phyloP scores from a whole-genome alignment of 129 eudicot genomes.

The Flaveria linearis region DNA sequence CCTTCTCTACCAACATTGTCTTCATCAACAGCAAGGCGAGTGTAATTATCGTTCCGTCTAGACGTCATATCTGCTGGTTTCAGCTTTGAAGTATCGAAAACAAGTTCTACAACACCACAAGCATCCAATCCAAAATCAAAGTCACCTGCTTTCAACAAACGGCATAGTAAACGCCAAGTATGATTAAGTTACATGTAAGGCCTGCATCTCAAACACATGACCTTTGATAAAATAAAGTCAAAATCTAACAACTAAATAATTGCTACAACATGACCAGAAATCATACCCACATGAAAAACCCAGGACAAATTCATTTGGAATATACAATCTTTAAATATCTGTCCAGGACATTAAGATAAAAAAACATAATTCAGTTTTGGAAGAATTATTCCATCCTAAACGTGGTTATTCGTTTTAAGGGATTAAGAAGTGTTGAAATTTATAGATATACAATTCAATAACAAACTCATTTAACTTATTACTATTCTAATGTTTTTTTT shows the following conservation, averaged over 20 bases:
- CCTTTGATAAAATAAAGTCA: constrained; percentile 1
- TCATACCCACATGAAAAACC: background rate
- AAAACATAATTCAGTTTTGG: no score
- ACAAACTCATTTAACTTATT: no score
- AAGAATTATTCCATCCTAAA: no score
- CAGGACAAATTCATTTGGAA: no score
- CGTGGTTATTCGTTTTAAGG: no score
- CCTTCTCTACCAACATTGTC: constrained; percentile 28
- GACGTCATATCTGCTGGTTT: constrained; percentile 44
- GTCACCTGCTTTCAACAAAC: background rate
- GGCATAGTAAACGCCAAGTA: background rate
- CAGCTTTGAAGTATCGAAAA: constrained; percentile 15
- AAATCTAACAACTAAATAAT: background rate
- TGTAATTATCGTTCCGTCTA: constrained; percentile 61
- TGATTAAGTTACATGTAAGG: background rate
- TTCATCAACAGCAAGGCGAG: constrained; percentile 62
- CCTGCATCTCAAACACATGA: background rate
- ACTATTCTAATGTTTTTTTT: no score
- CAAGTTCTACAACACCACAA: constrained; percentile 3
- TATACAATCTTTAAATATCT: no score
- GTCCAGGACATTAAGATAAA: no score
- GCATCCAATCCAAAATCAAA: constrained; percentile 10
- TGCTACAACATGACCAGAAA: constrained; percentile 6
- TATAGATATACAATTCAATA: no score
- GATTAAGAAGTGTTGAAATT: no score